Evolutionary conservation across 768 basidiomycete species (phyloP), one percentile per base, ranked within the genome.

Genomic region (Lentinula lateritia): DNA sequence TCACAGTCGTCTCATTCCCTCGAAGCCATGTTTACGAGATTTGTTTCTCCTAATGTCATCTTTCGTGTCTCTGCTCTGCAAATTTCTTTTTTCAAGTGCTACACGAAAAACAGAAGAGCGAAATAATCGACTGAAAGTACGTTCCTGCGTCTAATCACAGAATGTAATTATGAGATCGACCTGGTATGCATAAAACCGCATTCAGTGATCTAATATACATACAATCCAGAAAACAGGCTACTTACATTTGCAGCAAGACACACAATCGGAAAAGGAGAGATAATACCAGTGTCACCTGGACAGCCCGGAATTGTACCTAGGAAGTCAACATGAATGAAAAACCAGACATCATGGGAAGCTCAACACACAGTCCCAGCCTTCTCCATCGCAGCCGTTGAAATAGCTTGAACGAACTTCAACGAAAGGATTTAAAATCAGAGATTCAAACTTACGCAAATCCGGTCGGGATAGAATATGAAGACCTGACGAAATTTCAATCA

Each of bases 381-480:
- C 52, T 6, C 69, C 68, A 43, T 68, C 65, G 62, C 71, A 72
- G n/a, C 70, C 71, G 60, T 69, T 68, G 60, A 58, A 70, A 61
- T 70, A 73, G n/a, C 71, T 70, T 32, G 5, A 13, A 28, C 15
- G 34, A 5, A 18, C n/a, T 46, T 41, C 13, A 52, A 35, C 23
- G 39, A 35, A 18, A 18, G 20, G 16, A 32, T 18, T 0, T 23
- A 23, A 18, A 38, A 63, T 32, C 23, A 5, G 23, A 23, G 18
- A 5, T 8, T 20, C 16, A 23, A n/a, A 42, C 66, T 62, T 58
- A 72, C 69, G 67, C 68, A 60, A 75, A 75, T n/a, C 73, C 73
- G 52, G 70, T 69, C 39, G 71, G 72, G 15, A 75, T 72, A 1
- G 74, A 74, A 67, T 72, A 75, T 16, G 70, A 36, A 53, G 70